A percentile compares a stretch with the other conserved stretches of the same genome.
phyloP scores from a whole-genome alignment of 2,329 filamentous ascomycete genomes.

The Botrytis fabae region DNA sequence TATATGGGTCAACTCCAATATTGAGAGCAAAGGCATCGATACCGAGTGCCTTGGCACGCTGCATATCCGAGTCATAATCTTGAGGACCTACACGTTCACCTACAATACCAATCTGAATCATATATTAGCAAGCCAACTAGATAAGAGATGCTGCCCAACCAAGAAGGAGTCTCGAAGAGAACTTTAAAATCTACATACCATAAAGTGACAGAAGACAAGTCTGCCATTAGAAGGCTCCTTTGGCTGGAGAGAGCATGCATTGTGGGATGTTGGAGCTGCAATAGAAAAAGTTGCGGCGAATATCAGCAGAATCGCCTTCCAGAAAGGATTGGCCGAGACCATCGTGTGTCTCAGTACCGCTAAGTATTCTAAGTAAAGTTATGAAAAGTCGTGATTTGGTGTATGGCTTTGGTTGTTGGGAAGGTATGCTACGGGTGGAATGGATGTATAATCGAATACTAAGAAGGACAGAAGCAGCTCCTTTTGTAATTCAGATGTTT shows the following conservation, averaged over 20 bases:
- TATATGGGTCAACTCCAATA: conserved; percentile 40
- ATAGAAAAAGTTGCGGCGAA: conserved; percentile 8
- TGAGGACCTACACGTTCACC: conserved; percentile 28
- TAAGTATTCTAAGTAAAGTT: neutral
- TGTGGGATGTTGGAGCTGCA: conserved; percentile 3
- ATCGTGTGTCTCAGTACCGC: neutral
- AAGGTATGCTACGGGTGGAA: neutral
- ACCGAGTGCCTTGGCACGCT: conserved; percentile 37
- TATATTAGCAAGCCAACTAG: neutral
- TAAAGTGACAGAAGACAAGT: conserved; percentile 32
- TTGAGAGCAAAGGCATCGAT: conserved; percentile 43
- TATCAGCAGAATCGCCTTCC: conserved; percentile 1
- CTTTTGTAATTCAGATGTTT: neutral
- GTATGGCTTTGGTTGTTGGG: neutral
- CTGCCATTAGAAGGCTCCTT: conserved; percentile 19
- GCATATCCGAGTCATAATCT: conserved; percentile 31
- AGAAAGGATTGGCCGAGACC: neutral
- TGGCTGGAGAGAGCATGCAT: neutral
- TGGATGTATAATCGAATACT: neutral
- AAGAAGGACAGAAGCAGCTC: neutral
- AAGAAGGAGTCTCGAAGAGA: neutral
- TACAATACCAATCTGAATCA: conserved; percentile 31
- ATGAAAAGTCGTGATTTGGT: neutral
- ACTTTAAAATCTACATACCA: conserved; percentile 18
- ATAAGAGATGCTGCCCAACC: neutral